phyloP scores from a whole-genome alignment of 2,329 filamentous ascomycete species.

The Fusarium temperatum region DNA sequence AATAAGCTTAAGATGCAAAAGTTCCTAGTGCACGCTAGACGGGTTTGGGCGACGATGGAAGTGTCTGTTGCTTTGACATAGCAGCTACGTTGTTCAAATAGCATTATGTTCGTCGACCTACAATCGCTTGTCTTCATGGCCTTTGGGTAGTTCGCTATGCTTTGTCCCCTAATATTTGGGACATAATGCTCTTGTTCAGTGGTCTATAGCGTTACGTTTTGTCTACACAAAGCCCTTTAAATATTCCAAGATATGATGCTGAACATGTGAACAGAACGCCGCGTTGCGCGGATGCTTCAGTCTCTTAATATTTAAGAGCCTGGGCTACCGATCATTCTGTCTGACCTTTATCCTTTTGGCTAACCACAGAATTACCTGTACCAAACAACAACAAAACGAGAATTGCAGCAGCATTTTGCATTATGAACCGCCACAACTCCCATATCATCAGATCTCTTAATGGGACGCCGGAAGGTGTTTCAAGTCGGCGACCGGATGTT shows the following conservation, averaged over 20 bases:
- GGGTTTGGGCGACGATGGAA: neutral
- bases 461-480: accelerated
- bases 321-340: too few species aligned
- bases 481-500: neutral
- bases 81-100: too few species aligned
- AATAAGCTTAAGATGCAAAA: constrained; percentile 37
- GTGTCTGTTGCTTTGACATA: neutral
- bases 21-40: constrained; percentile 16
- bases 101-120: neutral
- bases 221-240: neutral
- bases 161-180: accelerated
- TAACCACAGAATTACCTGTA: neutral
- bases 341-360: neutral
- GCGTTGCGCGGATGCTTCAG: too few species aligned
- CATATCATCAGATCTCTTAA: accelerated
- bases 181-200: neutral
- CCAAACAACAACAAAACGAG: neutral
- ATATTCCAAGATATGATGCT: neutral
- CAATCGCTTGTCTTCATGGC: neutral
- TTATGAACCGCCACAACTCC: neutral
- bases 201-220: neutral
- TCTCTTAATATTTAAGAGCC: neutral
- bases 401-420: too few species aligned
- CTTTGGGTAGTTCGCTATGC: too few species aligned
- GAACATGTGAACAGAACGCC: neutral